Evolutionary conservation across 2,329 filamentous ascomycete species (phyloP).

Genomic region (Monilinia vaccinii-corymbosi): DNA sequence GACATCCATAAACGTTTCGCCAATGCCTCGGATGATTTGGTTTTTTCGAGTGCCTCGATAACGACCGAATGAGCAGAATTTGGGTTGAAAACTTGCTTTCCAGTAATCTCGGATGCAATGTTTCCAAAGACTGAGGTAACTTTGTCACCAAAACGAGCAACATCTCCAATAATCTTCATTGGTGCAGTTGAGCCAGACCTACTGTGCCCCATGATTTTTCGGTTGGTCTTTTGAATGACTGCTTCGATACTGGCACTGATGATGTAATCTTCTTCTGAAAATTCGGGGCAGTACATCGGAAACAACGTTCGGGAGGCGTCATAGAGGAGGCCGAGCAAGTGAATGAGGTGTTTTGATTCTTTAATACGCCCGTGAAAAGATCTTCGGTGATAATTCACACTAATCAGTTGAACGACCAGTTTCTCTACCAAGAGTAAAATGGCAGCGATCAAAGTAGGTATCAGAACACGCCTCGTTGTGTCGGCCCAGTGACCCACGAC

Average conservation of each 20-base stretch:
- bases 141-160: slow-evolving; percentile 82
- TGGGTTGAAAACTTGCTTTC: slow-evolving; percentile 90
- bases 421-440: slow-evolving; percentile 70
- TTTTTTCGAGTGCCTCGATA: slow-evolving; percentile 79
- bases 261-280: slow-evolving; percentile 81
- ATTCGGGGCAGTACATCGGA: slow-evolving; percentile 85
- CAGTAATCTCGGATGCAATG: slow-evolving; percentile 87
- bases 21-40: slow-evolving; percentile 76
- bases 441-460: slow-evolving; percentile 57
- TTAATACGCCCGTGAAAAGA: slow-evolving; percentile 79
- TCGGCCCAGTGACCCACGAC: slow-evolving; percentile 38
- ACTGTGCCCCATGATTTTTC: slow-evolving; percentile 33
- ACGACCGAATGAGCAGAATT: slow-evolving; percentile 86
- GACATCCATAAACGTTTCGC: slow-evolving; percentile 98
- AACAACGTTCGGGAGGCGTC: slow-evolving; percentile 84
- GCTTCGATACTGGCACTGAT: slow-evolving; percentile 80
- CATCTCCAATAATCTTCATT: slow-evolving; percentile 63
- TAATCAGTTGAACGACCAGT: slow-evolving; percentile 71
- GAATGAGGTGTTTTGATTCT: slow-evolving; percentile 79
- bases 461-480: slow-evolving; percentile 56
- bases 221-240: slow-evolving; percentile 49
- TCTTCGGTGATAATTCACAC: slow-evolving; percentile 75
- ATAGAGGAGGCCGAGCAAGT: slow-evolving; percentile 75
- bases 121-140: slow-evolving; percentile 89
- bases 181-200: slow-evolving; percentile 60